Evolutionary conservation across 768 basidiomycete genomes (phyloP).

Genomic region (Auricularia sp.): DNA sequence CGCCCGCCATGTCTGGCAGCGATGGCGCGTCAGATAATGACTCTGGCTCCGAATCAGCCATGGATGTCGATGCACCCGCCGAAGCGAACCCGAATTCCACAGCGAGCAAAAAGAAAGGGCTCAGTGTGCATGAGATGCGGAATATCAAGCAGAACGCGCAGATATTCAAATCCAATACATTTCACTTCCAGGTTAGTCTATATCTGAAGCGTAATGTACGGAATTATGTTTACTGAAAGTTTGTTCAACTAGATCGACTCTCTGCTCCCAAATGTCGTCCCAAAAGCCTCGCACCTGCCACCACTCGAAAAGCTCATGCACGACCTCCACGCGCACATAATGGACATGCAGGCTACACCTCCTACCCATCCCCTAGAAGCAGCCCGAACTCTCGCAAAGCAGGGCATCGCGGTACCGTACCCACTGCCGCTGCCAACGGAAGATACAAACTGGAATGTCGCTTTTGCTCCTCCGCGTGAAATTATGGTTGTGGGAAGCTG

Average conservation of each 20-base stretch:
- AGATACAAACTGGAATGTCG: conserved; percentile 83
- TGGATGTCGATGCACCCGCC: not conserved
- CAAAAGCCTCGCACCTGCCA: conserved; percentile 46
- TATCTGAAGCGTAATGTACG: not conserved
- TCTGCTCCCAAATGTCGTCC: conserved; percentile 64
- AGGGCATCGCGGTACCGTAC: conserved; percentile 57
- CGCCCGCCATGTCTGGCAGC: not conserved
- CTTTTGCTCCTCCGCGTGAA: conserved; percentile 68
- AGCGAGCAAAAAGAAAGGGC: not conserved
- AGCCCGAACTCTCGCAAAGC: conserved; percentile 33
- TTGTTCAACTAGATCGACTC: conserved; percentile 21
- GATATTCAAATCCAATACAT: conserved; percentile 66
- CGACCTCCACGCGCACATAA: conserved; percentile 55
- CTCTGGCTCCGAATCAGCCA: not conserved
- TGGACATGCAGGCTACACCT: conserved; percentile 43
- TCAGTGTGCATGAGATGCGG: conserved; percentile 39
- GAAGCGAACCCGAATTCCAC: not conserved
- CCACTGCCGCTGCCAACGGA: conserved; percentile 59
- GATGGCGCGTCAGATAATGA: not conserved
- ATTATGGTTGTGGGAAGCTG: conserved; percentile 79
- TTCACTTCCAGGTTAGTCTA: conserved; percentile 66
- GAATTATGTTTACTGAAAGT: not conserved
- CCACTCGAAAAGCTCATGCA: conserved; percentile 61
- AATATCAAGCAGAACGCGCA: conserved; percentile 64
- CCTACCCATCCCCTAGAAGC: conserved; percentile 62